Percentiles rank a stretch among this genome's conserved stretches.
These are phyloP conservation scores for Balakata baccata DNA, from an alignment of 345 rosid genomes.

Conservation along the genomic window DNA sequence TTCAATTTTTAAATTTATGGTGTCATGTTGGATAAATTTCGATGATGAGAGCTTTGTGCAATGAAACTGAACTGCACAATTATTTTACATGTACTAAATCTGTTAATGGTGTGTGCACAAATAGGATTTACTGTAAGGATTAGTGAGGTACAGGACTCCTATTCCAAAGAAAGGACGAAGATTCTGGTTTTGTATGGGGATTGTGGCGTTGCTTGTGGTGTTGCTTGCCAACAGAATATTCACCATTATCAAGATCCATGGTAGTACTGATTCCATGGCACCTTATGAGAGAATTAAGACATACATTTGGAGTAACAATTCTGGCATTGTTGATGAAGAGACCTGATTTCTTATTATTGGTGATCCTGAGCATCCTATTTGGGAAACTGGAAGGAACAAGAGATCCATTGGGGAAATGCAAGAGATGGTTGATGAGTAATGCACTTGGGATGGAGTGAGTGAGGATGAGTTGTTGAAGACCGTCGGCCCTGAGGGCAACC, in stretches of 20 bases:
- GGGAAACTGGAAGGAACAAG: slow-evolving; percentile 29
- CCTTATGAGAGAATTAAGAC: slow-evolving; percentile 26
- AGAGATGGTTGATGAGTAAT: slow-evolving; percentile 19
- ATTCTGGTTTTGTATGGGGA: background rate
- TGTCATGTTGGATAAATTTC: background rate
- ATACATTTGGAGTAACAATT: slow-evolving; percentile 34
- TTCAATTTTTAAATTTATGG: background rate
- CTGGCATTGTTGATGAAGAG: slow-evolving; percentile 35
- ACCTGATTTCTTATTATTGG: slow-evolving; percentile 22
- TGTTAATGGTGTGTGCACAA: background rate
- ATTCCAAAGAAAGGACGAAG: background rate
- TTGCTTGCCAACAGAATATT: background rate
- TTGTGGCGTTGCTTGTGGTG: background rate
- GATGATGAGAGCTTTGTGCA: background rate
- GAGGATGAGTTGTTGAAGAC: slow-evolving; percentile 33
- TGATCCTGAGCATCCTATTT: slow-evolving; percentile 30
- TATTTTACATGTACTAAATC: background rate
- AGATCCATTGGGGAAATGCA: slow-evolving; percentile 41
- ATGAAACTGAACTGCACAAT: background rate
- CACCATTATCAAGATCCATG: slow-evolving; percentile 6
- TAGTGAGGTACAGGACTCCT: slow-evolving; percentile 2
- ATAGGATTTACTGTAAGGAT: background rate
- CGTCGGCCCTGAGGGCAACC: slow-evolving; percentile 9
- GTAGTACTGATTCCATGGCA: slow-evolving; percentile 42
- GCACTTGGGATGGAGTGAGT: slow-evolving; percentile 35